A percentile compares a stretch with the other conserved stretches of the same genome.
Conservation (phyloP, 495 filamentous ascomycete genomes). For the Bacidia rubella region DNA sequence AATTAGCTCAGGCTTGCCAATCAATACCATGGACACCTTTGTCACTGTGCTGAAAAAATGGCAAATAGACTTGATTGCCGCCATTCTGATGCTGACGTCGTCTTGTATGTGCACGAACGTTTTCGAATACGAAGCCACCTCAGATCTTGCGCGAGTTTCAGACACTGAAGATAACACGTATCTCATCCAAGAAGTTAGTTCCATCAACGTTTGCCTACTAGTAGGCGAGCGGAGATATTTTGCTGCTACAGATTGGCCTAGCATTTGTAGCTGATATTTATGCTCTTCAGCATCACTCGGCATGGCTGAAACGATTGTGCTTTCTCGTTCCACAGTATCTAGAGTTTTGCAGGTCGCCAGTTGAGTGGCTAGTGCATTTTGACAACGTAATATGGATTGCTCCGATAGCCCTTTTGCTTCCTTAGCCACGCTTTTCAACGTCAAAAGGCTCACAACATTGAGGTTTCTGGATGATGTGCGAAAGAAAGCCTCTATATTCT, state of each 20-base stretch:
- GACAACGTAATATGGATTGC: too few relatives aligned
- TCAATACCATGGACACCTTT: neutral
- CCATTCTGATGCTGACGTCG: neutral
- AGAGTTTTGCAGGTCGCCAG: neutral
- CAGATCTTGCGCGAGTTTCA: neutral
- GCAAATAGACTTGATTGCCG: neutral
- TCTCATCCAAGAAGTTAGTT: neutral
- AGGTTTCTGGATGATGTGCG: too few relatives aligned
- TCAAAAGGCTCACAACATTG: too few relatives aligned
- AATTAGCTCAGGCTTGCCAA: neutral
- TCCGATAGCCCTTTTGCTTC: too few relatives aligned
- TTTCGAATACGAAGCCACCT: too few relatives aligned
- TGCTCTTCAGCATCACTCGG: neutral
- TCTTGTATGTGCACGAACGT: too few relatives aligned
- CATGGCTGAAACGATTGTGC: neutral
- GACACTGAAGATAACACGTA: neutral
- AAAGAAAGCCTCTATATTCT: too few relatives aligned
- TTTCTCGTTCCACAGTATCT: neutral
- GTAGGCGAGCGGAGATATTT: neutral
- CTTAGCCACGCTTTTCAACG: too few relatives aligned
- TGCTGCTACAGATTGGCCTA: neutral
- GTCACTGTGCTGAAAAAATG: neutral
- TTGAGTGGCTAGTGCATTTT: too few relatives aligned
- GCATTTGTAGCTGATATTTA: neutral
- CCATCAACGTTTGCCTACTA: neutral